Conservation (phyloP, 148 eudicot species). For the Vaccinium myrtillus region DNA sequence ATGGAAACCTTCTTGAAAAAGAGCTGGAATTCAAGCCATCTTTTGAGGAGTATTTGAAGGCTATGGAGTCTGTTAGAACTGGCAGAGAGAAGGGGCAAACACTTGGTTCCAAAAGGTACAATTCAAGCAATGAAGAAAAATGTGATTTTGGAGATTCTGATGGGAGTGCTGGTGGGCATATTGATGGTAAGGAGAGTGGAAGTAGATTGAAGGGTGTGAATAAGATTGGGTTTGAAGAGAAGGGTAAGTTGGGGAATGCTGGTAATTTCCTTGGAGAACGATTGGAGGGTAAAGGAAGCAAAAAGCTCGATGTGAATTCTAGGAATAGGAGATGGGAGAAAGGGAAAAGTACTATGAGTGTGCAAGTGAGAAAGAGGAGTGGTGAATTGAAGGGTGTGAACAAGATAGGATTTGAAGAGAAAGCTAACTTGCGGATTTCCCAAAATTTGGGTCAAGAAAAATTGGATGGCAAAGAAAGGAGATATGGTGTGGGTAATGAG, state of each 20-base stretch:
- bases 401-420: constrained; percentile 6
- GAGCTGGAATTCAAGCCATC: constrained; percentile 63
- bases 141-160: constrained; percentile 7
- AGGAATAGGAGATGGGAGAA: constrained; percentile 22
- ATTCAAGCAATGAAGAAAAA: not conserved
- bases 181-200: not conserved
- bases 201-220: constrained; percentile 6
- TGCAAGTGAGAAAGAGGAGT: constrained; percentile 5
- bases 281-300: not conserved
- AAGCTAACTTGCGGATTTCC: not conserved
- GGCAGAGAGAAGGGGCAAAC: constrained; percentile 35
- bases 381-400: constrained; percentile 1
- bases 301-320: not conserved
- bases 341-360: not conserved
- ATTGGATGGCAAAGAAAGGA: not conserved
- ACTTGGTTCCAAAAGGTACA: not conserved
- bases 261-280: constrained; percentile 11
- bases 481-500: not conserved
- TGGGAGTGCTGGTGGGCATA: not conserved
- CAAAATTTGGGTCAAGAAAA: constrained; percentile 13
- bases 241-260: constrained; percentile 6
- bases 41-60: constrained; percentile 79
- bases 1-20: constrained; percentile 25
- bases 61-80: constrained; percentile 62
- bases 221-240: constrained; percentile 10